Base-by-base conservation (phyloP, 148 eudicot genomes). In the Nepenthes mirabilis region DNA sequence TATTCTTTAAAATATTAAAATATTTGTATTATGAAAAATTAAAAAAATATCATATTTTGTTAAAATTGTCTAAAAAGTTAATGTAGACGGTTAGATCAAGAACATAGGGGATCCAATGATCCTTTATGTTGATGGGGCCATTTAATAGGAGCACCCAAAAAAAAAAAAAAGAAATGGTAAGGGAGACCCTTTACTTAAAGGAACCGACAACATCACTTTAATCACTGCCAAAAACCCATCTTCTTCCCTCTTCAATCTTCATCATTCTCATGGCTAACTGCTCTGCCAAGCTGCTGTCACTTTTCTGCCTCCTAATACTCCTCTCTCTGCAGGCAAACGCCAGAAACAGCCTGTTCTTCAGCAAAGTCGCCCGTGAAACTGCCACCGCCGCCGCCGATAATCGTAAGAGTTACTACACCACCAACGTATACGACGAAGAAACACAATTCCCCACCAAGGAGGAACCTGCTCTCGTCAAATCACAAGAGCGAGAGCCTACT, bases 261-360 rank as follows among this genome's bases (percentile, higher is more conserved):
- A 62, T 75, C 13, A 0, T 11, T 2, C 52, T 40, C 52, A 49
- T 49, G 52, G 52, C 52, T 40, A 23, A 23, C 23, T 49, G 10
- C 52, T 5, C 2, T 49, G 52, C 45, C 45, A 40, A 11, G 11
- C 1, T n/a, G 6, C 13, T 49, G 10, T 49, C 14, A 5, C 6
- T 8, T 12, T 66, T 82, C 65, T 57, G 81, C 74, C 68, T 81
- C 54, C 47, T 77, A 57, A 52, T 56, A 9, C 60, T 65, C 57
- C 75, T 80, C 64, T 47, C 85, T 43, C 63, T 61, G 36, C 79
- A 65, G 53, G 65, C 67, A 47, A 79, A 79, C 55, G 96, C 89
- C 59, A 81, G 96, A 57, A 91, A 84, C 11, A 80, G 82, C 81
- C 85, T 78, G 14, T 83, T 74, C 78, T 89, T 89, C 79, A 83